Evolutionary conservation across 768 basidiomycete genomes (phyloP).

Genomic region (Leccinum olivaceopallidum): DNA sequence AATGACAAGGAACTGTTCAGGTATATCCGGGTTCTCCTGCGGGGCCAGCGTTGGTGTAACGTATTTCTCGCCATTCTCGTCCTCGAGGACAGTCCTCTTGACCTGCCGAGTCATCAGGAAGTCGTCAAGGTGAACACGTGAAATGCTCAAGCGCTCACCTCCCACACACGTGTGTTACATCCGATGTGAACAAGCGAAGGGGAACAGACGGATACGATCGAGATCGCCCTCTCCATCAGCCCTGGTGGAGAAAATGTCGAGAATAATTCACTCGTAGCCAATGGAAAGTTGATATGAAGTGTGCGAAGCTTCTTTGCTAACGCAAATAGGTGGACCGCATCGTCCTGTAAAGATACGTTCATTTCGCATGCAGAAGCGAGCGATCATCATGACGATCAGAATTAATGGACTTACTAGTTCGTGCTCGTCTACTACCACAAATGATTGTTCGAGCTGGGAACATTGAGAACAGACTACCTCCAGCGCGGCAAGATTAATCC

Average conservation of each 20-base stretch:
- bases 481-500: conserved; percentile 50
- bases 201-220: conserved; percentile 50
- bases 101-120: conserved; percentile 40
- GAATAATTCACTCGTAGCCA: conserved; percentile 18
- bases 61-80: conserved; percentile 40
- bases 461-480: conserved; percentile 57
- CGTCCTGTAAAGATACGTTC: conserved; percentile 15
- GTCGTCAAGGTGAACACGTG: neutral
- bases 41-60: conserved; percentile 42
- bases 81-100: conserved; percentile 37
- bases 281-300: conserved; percentile 61
- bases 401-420: conserved; percentile 41
- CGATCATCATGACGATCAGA: neutral
- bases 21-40: conserved; percentile 67
- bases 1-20: conserved; percentile 72
- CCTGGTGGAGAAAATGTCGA: conserved; percentile 15
- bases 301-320: conserved; percentile 48
- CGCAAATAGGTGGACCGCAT: conserved; percentile 36
- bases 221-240: conserved; percentile 39
- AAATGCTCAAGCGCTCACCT: conserved; percentile 49
- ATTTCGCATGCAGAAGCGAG: neutral
- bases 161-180: conserved; percentile 68
- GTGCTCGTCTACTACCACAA: conserved; percentile 52
- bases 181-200: conserved; percentile 61
- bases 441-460: conserved; percentile 57